Percentiles rank a stretch among this genome's conserved stretches.
phyloP scores from a whole-genome alignment of 495 filamentous ascomycete genomes.

The Penicillium riverlandense region DNA sequence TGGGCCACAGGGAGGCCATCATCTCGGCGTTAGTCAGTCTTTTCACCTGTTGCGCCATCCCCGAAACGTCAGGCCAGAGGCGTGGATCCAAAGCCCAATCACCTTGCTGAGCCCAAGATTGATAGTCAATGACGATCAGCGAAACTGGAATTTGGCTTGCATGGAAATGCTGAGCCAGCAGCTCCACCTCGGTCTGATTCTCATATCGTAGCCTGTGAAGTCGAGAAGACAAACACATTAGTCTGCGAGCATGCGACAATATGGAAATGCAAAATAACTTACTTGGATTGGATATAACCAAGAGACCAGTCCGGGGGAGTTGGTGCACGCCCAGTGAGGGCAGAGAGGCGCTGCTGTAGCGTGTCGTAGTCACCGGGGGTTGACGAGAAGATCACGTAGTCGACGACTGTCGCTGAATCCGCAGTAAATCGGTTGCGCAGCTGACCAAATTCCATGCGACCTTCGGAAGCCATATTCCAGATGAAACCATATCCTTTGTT shows the following conservation, averaged over 20 bases:
- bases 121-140: slow-evolving; percentile 26
- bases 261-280: no score
- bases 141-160: slow-evolving; percentile 17
- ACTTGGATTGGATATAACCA: slow-evolving; percentile 26
- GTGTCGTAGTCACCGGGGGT: slow-evolving; percentile 17
- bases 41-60: slow-evolving; percentile 18
- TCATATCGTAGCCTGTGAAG: slow-evolving; percentile 16
- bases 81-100: slow-evolving; percentile 24
- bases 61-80: slow-evolving; percentile 17
- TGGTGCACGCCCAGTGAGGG: slow-evolving; percentile 18
- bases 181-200: slow-evolving; percentile 19
- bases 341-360: slow-evolving; percentile 18
- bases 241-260: no score
- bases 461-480: slow-evolving; percentile 22
- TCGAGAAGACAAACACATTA: no score
- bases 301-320: slow-evolving; percentile 21
- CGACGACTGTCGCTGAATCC: slow-evolving; percentile 16
- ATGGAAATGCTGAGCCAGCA: slow-evolving; percentile 16
- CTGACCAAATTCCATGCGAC: slow-evolving; percentile 21
- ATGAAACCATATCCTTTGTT: slow-evolving; percentile 22
- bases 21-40: slow-evolving; percentile 22
- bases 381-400: slow-evolving; percentile 19
- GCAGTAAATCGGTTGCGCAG: slow-evolving; percentile 17
- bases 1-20: slow-evolving; percentile 29
- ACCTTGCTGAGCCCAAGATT: slow-evolving; percentile 27